Evolutionary conservation across 495 filamentous ascomycete species (phyloP).

Genomic region (Penicillium coprophilum): DNA sequence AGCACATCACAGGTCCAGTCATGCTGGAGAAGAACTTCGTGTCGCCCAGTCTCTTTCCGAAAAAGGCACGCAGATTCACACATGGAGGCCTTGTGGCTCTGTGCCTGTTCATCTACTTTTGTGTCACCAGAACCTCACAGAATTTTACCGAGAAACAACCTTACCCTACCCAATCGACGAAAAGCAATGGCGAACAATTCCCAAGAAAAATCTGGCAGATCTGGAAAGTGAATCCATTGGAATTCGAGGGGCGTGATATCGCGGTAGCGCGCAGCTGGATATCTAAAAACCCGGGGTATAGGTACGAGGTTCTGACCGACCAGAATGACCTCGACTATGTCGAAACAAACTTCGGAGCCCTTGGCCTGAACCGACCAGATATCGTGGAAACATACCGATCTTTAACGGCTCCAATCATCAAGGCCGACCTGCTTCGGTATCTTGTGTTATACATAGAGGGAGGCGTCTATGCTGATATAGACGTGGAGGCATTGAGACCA

Average conservation of each 20-base stretch:
- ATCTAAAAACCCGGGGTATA: constrained; percentile 54
- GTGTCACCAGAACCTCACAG: constrained; percentile 21
- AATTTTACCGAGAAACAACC: constrained; percentile 15
- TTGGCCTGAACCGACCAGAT: constrained; percentile 58
- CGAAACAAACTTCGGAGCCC: constrained; percentile 56
- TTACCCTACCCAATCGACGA: constrained; percentile 19
- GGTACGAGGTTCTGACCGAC: constrained; percentile 67
- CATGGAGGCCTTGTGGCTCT: background rate
- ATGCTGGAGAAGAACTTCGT: constrained; percentile 3
- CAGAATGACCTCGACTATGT: constrained; percentile 59
- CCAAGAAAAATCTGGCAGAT: constrained; percentile 65
- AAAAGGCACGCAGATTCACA: constrained; percentile 6
- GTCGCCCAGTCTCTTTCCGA: constrained; percentile 5
- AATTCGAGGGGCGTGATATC: constrained; percentile 56
- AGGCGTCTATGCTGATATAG: constrained; percentile 52
- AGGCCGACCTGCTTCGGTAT: constrained; percentile 54
- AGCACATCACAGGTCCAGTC: constrained; percentile 1
- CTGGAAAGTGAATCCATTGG: constrained; percentile 61
- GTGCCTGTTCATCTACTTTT: constrained; percentile 11
- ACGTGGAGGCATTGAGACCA: constrained; percentile 47
- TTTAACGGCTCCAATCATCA: constrained; percentile 58
- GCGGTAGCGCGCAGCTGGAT: constrained; percentile 56
- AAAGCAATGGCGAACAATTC: constrained; percentile 24
- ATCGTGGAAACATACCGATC: constrained; percentile 58
- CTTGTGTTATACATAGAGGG: constrained; percentile 54